Conservation (phyloP, 768 basidiomycete species). For the Termitomyces sp. region DNA sequence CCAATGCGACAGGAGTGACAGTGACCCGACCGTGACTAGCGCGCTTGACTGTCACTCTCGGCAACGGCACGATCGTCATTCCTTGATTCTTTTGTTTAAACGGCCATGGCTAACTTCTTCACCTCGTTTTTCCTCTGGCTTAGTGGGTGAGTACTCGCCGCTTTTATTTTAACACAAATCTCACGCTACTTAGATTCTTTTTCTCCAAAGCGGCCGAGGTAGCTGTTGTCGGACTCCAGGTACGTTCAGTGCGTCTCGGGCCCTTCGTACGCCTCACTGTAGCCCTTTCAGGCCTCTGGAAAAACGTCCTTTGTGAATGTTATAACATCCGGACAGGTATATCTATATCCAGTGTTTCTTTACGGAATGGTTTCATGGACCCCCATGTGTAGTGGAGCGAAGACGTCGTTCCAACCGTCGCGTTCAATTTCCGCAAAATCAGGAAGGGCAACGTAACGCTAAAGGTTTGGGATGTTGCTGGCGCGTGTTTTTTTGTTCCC, state of each 20-base stretch:
- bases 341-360: conserved; percentile 8
- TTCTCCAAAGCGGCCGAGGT: conserved; percentile 87
- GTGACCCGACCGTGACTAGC: neutral
- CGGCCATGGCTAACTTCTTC: conserved; percentile 37
- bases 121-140: conserved; percentile 43
- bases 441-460: conserved; percentile 87
- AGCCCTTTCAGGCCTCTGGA: conserved; percentile 68
- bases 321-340: conserved; percentile 78
- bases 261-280: neutral
- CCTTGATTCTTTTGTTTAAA: neutral
- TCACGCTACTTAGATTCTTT: conserved; percentile 52
- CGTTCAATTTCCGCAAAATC: conserved; percentile 88
- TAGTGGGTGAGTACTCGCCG: conserved; percentile 27
- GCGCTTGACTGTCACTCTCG: conserved; percentile 6
- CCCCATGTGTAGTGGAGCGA: conserved; percentile 74
- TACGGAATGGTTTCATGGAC: neutral
- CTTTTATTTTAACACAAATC: neutral
- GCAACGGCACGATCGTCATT: neutral
- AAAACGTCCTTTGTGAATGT: conserved; percentile 96
- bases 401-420: conserved; percentile 94
- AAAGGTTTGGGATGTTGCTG: conserved; percentile 96
- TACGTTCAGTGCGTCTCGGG: conserved; percentile 19
- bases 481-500: conserved; percentile 31
- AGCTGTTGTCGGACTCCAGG: conserved; percentile 89
- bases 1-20: neutral